phyloP scores from a whole-genome alignment of 371 early-diverging fungal genomes.

The Circinella minor region DNA sequence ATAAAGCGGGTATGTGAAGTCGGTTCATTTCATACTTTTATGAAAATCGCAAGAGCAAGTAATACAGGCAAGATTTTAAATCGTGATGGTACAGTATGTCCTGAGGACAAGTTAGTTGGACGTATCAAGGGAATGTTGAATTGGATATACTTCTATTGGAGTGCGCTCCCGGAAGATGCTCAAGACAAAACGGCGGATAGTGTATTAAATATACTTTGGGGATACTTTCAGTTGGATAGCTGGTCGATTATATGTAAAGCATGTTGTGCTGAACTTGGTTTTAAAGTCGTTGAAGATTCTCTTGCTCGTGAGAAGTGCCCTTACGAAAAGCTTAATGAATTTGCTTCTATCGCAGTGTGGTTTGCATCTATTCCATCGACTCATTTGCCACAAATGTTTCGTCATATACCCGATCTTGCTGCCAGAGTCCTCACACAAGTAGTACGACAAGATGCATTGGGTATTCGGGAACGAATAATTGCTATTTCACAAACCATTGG shows the following conservation, averaged over 20 bases:
- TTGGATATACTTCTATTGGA: slow-evolving; percentile 45
- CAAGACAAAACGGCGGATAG: slow-evolving; percentile 31
- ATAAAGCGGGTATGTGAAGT: slow-evolving; percentile 41
- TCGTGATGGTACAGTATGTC: slow-evolving; percentile 40
- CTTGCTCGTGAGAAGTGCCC: slow-evolving; percentile 24
- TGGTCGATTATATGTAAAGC: slow-evolving; percentile 42
- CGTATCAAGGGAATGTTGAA: slow-evolving; percentile 42
- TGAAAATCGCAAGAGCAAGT: slow-evolving; percentile 41
- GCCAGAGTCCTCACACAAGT: slow-evolving; percentile 18
- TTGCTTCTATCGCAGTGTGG: slow-evolving; percentile 21
- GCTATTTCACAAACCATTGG: slow-evolving; percentile 4
- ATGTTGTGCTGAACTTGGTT: slow-evolving; percentile 36
- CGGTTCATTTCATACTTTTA: slow-evolving; percentile 33
- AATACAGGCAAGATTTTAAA: slow-evolving; percentile 36
- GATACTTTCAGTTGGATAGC: slow-evolving; percentile 41
- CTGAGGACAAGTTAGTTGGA: slow-evolving; percentile 40
- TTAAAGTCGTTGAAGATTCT: slow-evolving; percentile 37
- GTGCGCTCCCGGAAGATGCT: slow-evolving; percentile 27
- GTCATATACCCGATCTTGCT: slow-evolving; percentile 28
- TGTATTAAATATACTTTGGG: slow-evolving; percentile 39
- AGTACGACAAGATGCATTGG: slow-evolving; percentile 4
- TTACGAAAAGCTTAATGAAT: slow-evolving; percentile 32
- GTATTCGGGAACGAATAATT: slow-evolving; percentile 7
- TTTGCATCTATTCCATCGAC: slow-evolving; percentile 23
- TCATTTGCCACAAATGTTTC: slow-evolving; percentile 26